Evolutionary conservation across 305 asterid species (phyloP).

Genomic region (Striga hermonthica): DNA sequence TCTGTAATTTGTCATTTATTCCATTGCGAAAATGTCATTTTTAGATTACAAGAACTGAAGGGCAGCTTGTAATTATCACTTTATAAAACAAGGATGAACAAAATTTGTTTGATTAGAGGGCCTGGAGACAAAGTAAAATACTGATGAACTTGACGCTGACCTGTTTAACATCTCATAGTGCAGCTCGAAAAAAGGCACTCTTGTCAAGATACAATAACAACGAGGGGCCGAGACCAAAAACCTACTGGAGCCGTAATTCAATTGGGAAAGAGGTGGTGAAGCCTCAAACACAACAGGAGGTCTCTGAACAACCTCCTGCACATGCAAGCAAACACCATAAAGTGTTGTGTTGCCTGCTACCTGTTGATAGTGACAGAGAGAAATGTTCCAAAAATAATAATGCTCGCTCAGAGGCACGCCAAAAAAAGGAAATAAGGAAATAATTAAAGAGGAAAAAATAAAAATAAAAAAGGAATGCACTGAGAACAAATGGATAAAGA

Average conservation of each 20-base stretch:
- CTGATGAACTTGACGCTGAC: constrained; percentile 38
- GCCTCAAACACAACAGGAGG: constrained; percentile 59
- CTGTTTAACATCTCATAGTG: constrained; percentile 89
- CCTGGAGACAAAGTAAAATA: constrained; percentile 18
- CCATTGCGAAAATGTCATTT: background rate
- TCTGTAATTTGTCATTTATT: background rate
- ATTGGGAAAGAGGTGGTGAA: constrained; percentile 52
- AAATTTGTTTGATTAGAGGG: background rate
- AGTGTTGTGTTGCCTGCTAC: constrained; percentile 93
- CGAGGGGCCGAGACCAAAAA: constrained; percentile 94
- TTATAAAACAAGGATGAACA: constrained; percentile 17
- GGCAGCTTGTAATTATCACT: background rate
- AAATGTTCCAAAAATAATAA: background rate
- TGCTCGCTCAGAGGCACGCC: background rate
- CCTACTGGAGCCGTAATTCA: constrained; percentile 51
- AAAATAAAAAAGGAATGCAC: constrained; percentile 26
- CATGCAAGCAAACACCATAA: constrained; percentile 91
- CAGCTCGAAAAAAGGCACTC: constrained; percentile 87
- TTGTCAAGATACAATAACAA: constrained; percentile 88
- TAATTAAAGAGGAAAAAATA: too few relatives aligned
- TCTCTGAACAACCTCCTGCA: constrained; percentile 82
- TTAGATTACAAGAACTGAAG: background rate
- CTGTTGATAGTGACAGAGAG: constrained; percentile 44
- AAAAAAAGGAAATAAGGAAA: background rate
- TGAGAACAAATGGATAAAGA: constrained; percentile 22